A percentile compares a stretch with the other conserved stretches of the same genome.
Conservation (phyloP, 257 asterid genomes). For the Marsdenia floribunda region DNA sequence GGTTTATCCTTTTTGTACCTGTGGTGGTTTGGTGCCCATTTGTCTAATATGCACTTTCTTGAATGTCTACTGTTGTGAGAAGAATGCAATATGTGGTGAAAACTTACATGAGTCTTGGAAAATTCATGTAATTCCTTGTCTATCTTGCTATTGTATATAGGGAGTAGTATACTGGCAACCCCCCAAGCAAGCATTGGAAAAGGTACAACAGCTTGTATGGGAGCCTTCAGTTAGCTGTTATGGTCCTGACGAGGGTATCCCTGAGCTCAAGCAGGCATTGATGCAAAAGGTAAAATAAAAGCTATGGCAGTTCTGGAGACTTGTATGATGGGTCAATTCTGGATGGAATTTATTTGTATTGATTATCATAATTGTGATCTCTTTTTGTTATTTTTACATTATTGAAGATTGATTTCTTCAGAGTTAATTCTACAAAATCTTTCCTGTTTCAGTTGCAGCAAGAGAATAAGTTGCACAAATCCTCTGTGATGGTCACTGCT, state of each 20-base stretch:
- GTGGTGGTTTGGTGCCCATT: neutral
- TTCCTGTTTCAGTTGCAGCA: slow-evolving; percentile 44
- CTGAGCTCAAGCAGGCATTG: slow-evolving; percentile 87
- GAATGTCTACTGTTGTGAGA: neutral
- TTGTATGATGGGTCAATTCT: slow-evolving; percentile 1
- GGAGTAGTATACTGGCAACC: slow-evolving; percentile 98
- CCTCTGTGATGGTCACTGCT: slow-evolving; percentile 98
- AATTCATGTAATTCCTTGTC: neutral
- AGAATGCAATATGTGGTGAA: neutral
- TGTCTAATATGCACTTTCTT: neutral
- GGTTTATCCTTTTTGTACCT: neutral
- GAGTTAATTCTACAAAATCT: slow-evolving; percentile 11
- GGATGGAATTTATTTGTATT: neutral
- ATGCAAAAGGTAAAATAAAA: slow-evolving; percentile 47
- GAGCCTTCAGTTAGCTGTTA: slow-evolving; percentile 85
- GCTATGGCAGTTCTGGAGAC: neutral
- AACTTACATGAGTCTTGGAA: neutral
- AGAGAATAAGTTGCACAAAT: slow-evolving; percentile 68
- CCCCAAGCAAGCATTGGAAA: slow-evolving; percentile 73
- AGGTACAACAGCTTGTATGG: slow-evolving; percentile 66
- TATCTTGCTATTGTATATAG: slow-evolving; percentile 30
- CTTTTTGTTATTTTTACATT: neutral
- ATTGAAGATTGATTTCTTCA: neutral
- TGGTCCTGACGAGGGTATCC: slow-evolving; percentile 95
- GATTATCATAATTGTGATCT: too few species aligned